Evolutionary conservation across 305 asterid species (phyloP), one percentile per base, ranked within the genome.

Genomic region (Petunia hybrid): DNA sequence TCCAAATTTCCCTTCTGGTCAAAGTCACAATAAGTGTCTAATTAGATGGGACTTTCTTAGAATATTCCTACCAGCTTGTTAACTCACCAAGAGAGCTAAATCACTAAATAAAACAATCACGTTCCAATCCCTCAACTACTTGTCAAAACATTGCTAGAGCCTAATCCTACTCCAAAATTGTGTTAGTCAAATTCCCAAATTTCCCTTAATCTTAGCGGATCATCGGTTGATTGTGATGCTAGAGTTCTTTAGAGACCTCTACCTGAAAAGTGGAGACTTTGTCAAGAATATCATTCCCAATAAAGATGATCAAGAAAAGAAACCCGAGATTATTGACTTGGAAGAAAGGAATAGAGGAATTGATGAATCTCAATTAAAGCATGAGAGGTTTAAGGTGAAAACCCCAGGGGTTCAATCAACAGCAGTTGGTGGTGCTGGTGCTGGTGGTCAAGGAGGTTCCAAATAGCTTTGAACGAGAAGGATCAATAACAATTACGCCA

Each of bases 361-460:
- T 73, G 78, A 73, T 73, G 78, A 51, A 73, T 73, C 62, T 35
- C 62, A 48, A 13, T 71, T 48, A 35, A 48, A 51, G 13, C 22
- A 9, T 35, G 78, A 51, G 45, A 73, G 78, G 2, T 73, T 73
- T 73, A 48, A 73, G 78, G 78, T 73, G 63, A 73, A 73, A 73
- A 73, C 78, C 1, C 62, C 78, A 51, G 45, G 35, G 12, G 0
- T 48, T 35, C 42, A 73, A 73, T 14, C 78, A 73, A 73, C 78
- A 73, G 62, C 45, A 73, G 78, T 35, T 73, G 78, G 31, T 22
- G 31, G 31, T 22, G 31, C 31, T 73, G 78, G 31, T 22, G 31
- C 1, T 22, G 31, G 1, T 73, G 78, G 57, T 3, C 57, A 10
- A 51, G 3, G 57, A 8, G 57, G 63, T 51, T 73, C 78, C 14